phyloP scores from a whole-genome alignment of 2,329 filamentous ascomycete genomes.

The Talaromyces islandicus region DNA sequence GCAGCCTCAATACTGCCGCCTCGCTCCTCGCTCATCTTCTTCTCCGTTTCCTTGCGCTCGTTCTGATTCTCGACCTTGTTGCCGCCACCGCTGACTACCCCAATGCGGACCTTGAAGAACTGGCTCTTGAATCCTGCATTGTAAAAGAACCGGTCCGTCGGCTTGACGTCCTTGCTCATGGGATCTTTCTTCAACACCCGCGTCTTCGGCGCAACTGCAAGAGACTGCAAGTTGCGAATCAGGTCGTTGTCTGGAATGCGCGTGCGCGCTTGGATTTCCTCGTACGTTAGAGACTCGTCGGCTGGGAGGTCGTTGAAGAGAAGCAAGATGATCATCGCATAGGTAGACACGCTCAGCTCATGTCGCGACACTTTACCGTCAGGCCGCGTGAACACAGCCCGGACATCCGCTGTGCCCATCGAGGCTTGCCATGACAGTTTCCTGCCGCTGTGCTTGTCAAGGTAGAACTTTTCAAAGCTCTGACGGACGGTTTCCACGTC shows the following conservation, averaged over 20 bases:
- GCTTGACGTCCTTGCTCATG: conserved; percentile 68
- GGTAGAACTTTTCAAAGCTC: conserved; percentile 85
- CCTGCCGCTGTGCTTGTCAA: conserved; percentile 78
- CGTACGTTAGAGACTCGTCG: conserved; percentile 50
- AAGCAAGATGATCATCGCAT: conserved; percentile 82
- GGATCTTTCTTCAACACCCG: conserved; percentile 76
- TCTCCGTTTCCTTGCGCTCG: conserved; percentile 49
- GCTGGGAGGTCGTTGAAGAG: conserved; percentile 74
- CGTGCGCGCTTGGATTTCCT: conserved; percentile 77
- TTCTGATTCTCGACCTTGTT: conserved; percentile 76
- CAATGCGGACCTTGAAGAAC: conserved; percentile 81
- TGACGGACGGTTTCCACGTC: conserved; percentile 70
- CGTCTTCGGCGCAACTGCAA: conserved; percentile 78
- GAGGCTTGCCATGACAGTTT: conserved; percentile 75
- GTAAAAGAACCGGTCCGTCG: conserved; percentile 72
- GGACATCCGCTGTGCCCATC: conserved; percentile 80
- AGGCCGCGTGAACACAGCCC: conserved; percentile 67
- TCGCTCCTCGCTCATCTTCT: conserved; percentile 46
- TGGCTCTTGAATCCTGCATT: conserved; percentile 78
- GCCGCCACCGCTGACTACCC: conserved; percentile 66
- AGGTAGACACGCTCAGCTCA: conserved; percentile 87
- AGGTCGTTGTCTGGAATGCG: conserved; percentile 72
- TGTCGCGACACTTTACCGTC: conserved; percentile 71
- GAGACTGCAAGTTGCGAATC: conserved; percentile 68
- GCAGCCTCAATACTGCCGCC: conserved; percentile 47